Evolutionary conservation across 2,329 filamentous ascomycete genomes (phyloP).

Genomic region (Cladosporium colombiae): DNA sequence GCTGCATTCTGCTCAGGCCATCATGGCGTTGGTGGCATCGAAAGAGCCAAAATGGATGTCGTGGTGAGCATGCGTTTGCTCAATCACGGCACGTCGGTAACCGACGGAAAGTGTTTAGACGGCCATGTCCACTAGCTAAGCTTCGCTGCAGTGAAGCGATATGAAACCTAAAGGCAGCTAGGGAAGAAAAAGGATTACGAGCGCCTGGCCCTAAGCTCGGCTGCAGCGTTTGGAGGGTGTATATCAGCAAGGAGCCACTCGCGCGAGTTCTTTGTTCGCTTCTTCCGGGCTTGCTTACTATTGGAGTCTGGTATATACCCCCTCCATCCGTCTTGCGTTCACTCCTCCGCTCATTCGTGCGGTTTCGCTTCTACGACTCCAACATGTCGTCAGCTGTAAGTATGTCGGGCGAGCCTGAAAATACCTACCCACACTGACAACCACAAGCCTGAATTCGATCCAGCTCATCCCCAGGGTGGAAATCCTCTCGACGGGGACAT

Average conservation of each 20-base stretch:
- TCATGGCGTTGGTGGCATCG: neutral
- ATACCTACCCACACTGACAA: neutral
- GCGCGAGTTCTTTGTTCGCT: neutral
- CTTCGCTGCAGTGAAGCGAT: slow-evolving; percentile 17
- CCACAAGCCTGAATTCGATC: slow-evolving; percentile 41
- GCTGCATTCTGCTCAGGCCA: neutral
- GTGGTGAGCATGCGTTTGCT: neutral
- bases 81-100: neutral
- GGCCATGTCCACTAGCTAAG: slow-evolving; percentile 2
- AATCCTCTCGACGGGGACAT: slow-evolving; percentile 48
- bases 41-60: neutral
- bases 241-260: slow-evolving; percentile 1
- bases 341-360: neutral
- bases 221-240: neutral
- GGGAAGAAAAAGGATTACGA: neutral
- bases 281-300: neutral
- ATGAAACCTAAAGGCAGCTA: slow-evolving; percentile 15
- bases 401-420: neutral
- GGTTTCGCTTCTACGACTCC: neutral
- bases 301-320: neutral
- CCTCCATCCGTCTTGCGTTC: neutral
- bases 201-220: neutral
- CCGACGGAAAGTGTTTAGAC: neutral
- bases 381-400: slow-evolving; percentile 14
- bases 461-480: slow-evolving; percentile 54